These are phyloP conservation scores for Pseudovirgaria hyperparasitica DNA, from an alignment of 2,329 filamentous ascomycete genomes.

Conservation along the genomic window DNA sequence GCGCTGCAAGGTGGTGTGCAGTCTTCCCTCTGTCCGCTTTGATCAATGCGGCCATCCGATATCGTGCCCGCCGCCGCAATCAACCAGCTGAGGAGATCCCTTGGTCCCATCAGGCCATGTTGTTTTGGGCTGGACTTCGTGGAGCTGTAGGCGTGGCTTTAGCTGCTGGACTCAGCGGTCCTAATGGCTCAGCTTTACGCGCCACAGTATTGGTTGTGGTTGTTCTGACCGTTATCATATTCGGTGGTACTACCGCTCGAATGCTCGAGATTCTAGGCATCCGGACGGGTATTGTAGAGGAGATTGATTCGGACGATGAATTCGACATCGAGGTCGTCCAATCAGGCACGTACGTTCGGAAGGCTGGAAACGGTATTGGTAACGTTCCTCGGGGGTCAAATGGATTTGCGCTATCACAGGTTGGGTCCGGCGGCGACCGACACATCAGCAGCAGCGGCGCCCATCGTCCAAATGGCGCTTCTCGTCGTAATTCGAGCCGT, in stretches of 20 bases:
- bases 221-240: slow-evolving; percentile 95
- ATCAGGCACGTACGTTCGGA: slow-evolving; percentile 66
- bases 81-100: slow-evolving; percentile 79
- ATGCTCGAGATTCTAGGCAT: slow-evolving; percentile 99
- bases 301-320: slow-evolving; percentile 94
- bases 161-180: slow-evolving; percentile 73
- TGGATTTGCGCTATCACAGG: slow-evolving; percentile 42
- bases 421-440: slow-evolving; percentile 24
- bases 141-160: slow-evolving; percentile 93
- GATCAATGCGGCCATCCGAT: slow-evolving; percentile 88
- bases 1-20: slow-evolving; percentile 79
- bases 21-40: slow-evolving; percentile 83
- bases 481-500: slow-evolving; percentile 40
- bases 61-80: slow-evolving; percentile 65
- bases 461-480: slow-evolving; percentile 32
- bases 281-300: slow-evolving; percentile 87
- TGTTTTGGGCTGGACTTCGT: slow-evolving; percentile 96
- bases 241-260: slow-evolving; percentile 88
- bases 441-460: slow-evolving; percentile 42
- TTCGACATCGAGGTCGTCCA: slow-evolving; percentile 77
- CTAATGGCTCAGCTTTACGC: slow-evolving; percentile 69
- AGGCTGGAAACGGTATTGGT: slow-evolving; percentile 63
- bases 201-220: slow-evolving; percentile 97
- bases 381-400: slow-evolving; percentile 53
- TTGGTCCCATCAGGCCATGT: slow-evolving; percentile 95